Base-by-base conservation (phyloP, 1,284 basidiomycete genomes). In the Mycosarcoma maydis region DNA sequence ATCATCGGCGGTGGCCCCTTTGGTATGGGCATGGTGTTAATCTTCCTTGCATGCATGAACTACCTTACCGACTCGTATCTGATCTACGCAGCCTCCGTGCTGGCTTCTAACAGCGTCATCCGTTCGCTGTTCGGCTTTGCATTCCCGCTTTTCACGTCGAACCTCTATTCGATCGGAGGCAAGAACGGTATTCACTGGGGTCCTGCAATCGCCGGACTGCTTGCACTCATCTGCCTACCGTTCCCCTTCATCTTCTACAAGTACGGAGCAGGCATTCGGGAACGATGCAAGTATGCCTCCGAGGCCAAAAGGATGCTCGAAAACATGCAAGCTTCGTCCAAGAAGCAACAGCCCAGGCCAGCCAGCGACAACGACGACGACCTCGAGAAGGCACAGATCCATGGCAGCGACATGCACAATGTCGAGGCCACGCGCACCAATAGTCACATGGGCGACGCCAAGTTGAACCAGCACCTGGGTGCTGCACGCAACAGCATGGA, bases 161-260 rank as follows among this genome's bases (percentile, higher is more conserved):
- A 85, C 59, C 86, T 87, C 86, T 87, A 85, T 76, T 56, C 81
- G 9, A 60, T 69, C 34, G 71, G 55, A 24, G 66, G 60, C 22
- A 83, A 75, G 17, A 80, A 92, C 10, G 89, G 90, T 2, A 88
- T 89, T 0, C 89, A 90, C 0, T 90, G 91, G 8, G 90, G 90
- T 1, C 89, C 89, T 0, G 89, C 88, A 16, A 84, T 92, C 17
- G 82, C 91, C 9, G 91, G 88, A 0, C 88, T 90, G 6, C 79
- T 92, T 23, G 86, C 88, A 44, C 85, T 87, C 10, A 62, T 88
- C 19, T 87, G 90, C 85, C 85, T 87, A 0, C 91, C 91, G 0
- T 81, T 92, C 36, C 91, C 91, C 84, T 80, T 65, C 80, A 14
- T 79, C 80, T 36, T 81, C 80, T 81, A 80, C 67, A 83, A 81